A percentile compares a stretch with the other conserved stretches of the same genome.
Evolutionary conservation across 371 early-diverging fungal genomes (phyloP).

Genomic region (Gilbertella persicaria): DNA sequence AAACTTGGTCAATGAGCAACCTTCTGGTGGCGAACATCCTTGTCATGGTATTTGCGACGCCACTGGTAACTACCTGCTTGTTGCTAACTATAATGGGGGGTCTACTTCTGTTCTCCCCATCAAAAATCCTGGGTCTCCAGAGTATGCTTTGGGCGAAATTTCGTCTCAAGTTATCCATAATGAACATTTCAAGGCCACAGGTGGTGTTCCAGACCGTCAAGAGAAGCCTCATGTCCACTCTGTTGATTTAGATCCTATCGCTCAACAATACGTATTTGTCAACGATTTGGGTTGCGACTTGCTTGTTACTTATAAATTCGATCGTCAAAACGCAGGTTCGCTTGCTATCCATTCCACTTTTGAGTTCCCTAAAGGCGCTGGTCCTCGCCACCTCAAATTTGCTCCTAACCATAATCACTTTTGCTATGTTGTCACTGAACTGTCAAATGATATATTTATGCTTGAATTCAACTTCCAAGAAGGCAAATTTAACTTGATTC

Average conservation of each 20-base stretch:
- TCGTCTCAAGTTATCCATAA: slow-evolving; percentile 8
- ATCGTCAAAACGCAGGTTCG: slow-evolving; percentile 9
- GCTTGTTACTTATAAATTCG: slow-evolving; percentile 28
- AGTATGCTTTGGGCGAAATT: slow-evolving; percentile 5
- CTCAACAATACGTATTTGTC: slow-evolving; percentile 22
- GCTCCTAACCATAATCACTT: slow-evolving; percentile 29
- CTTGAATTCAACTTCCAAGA: slow-evolving; percentile 34
- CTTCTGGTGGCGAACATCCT: slow-evolving; percentile 37
- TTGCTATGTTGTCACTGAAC: slow-evolving; percentile 41
- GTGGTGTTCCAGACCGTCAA: slow-evolving; percentile 41
- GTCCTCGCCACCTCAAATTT: slow-evolving; percentile 47
- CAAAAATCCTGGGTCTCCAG: slow-evolving; percentile 2
- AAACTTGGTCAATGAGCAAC: slow-evolving; percentile 21
- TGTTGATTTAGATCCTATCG: slow-evolving; percentile 35
- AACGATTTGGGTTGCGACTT: slow-evolving; percentile 39
- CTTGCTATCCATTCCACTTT: slow-evolving; percentile 18
- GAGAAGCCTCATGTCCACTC: slow-evolving; percentile 47
- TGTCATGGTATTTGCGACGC: slow-evolving; percentile 31
- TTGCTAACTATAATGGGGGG: slow-evolving; percentile 47
- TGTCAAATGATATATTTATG: slow-evolving; percentile 37
- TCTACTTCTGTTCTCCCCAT: slow-evolving; percentile 29
- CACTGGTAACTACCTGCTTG: slow-evolving; percentile 22
- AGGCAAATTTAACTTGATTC: slow-evolving; percentile 35
- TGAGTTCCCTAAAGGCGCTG: slow-evolving; percentile 39
- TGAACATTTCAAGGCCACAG: slow-evolving; percentile 12